Conservation (phyloP, 139 green algal species). For the Deuterostichococcus epilithicus region DNA sequence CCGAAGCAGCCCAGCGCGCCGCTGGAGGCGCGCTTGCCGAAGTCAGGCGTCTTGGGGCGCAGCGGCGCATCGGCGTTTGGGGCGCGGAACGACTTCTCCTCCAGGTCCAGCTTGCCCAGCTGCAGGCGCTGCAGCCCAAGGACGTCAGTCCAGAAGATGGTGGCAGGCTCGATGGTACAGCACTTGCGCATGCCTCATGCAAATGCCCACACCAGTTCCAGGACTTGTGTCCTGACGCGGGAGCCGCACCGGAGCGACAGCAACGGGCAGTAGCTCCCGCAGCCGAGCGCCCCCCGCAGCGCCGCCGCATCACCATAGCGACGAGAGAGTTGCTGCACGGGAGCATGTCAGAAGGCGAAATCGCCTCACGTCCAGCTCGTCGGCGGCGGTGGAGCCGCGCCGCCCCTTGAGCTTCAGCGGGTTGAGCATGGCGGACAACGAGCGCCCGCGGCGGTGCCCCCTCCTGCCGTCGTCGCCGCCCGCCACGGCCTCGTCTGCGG, state of each 20-base stretch:
- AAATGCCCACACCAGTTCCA: neutral
- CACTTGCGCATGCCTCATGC: neutral
- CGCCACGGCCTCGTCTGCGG: neutral
- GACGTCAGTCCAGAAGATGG: neutral
- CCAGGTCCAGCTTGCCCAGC: neutral
- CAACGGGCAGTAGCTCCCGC: no score
- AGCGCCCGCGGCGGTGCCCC: constrained; percentile 19
- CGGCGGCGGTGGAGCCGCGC: neutral
- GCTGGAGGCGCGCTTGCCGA: neutral
- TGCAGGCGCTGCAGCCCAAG: neutral
- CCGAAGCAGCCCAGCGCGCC: constrained; percentile 23
- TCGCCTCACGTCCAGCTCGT: neutral
- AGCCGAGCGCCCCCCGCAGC: neutral
- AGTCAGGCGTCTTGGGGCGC: constrained; percentile 16
- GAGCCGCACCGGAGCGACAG: neutral
- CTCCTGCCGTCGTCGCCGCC: constrained; percentile 16
- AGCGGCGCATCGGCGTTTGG: neutral
- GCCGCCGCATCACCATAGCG: neutral
- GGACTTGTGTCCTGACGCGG: neutral
- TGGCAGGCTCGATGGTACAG: neutral
- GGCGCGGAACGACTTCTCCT: neutral
- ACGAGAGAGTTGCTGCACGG: neutral
- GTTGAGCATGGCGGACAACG: constrained; percentile 19
- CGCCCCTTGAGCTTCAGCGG: neutral
- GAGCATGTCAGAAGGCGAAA: neutral